Percentiles rank a stretch among this genome's conserved stretches.
These are phyloP conservation scores for Athelia psychrophila DNA, from an alignment of 1,284 basidiomycete genomes.

Conservation along the genomic window DNA sequence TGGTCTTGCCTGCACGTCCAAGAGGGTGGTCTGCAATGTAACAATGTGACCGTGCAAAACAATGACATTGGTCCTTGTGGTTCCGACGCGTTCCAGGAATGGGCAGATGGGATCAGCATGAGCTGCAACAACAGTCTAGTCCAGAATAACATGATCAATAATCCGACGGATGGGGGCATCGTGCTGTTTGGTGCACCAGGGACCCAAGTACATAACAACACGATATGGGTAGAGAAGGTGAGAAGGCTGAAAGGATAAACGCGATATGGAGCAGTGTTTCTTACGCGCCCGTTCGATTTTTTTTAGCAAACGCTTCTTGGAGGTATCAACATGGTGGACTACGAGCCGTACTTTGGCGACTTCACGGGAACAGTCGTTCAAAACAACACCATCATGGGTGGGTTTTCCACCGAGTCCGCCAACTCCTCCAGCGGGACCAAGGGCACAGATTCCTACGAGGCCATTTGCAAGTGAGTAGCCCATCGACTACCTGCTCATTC, in stretches of 20 bases:
- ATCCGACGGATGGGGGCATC: conserved; percentile 80
- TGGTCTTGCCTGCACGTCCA: conserved; percentile 75
- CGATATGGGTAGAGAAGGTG: conserved; percentile 69
- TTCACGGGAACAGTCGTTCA: conserved; percentile 68
- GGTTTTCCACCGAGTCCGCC: conserved; percentile 52
- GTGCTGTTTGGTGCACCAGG: conserved; percentile 84
- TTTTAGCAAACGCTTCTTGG: conserved; percentile 68
- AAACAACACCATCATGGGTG: conserved; percentile 70
- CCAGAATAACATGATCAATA: conserved; percentile 69
- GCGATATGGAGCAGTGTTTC: too few species aligned
- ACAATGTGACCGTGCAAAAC: conserved; percentile 64
- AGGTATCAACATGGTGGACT: conserved; percentile 83
- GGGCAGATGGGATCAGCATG: conserved; percentile 86
- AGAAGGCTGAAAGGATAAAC: too few species aligned
- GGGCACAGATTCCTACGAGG: conserved; percentile 58
- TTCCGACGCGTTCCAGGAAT: conserved; percentile 61
- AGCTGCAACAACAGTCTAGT: conserved; percentile 68
- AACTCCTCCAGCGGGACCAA: conserved; percentile 34
- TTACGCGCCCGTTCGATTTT: too few species aligned
- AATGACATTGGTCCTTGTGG: conserved; percentile 68
- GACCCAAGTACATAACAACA: conserved; percentile 71
- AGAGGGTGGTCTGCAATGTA: conserved; percentile 67
- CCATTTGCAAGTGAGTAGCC: conserved; percentile 63
- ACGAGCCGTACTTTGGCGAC: conserved; percentile 69
- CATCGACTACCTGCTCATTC: conserved; percentile 10